phyloP scores from a whole-genome alignment of 257 asterid species.

The Nicotiana sylvestris region DNA sequence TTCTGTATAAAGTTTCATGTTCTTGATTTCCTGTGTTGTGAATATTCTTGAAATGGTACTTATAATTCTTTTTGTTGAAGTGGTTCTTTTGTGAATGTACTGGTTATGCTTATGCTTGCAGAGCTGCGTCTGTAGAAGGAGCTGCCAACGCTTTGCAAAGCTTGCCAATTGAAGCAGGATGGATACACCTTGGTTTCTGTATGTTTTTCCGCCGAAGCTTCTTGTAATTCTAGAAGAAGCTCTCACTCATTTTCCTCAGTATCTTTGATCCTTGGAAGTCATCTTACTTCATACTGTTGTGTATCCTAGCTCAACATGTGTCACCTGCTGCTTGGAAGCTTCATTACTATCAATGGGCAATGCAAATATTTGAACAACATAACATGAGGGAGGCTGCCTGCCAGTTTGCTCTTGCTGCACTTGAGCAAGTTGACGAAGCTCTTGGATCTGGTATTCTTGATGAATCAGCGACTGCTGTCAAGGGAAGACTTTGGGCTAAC shows the following conservation, averaged over 20 bases:
- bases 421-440: conserved; percentile 98
- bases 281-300: conserved; percentile 14
- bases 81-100: not conserved
- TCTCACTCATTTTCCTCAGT: not conserved
- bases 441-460: conserved; percentile 37
- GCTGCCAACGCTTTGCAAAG: conserved; percentile 72
- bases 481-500: conserved; percentile 92
- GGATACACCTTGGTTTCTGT: conserved; percentile 71
- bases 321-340: conserved; percentile 79
- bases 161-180: conserved; percentile 78
- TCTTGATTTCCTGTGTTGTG: not conserved
- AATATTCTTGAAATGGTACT: not conserved
- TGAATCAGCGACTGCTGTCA: conserved; percentile 65
- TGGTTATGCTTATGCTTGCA: conserved; percentile 30
- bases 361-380: conserved; percentile 93
- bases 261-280: not conserved
- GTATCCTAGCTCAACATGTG: conserved; percentile 48
- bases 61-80: not conserved
- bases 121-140: conserved; percentile 84
- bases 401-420: conserved; percentile 84
- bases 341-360: conserved; percentile 90
- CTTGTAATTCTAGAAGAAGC: conserved; percentile 5
- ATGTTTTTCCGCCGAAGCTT: conserved; percentile 21
- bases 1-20: not conserved
- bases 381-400: conserved; percentile 83